phyloP scores from a whole-genome alignment of 768 basidiomycete species.

The Trametes villosa region DNA sequence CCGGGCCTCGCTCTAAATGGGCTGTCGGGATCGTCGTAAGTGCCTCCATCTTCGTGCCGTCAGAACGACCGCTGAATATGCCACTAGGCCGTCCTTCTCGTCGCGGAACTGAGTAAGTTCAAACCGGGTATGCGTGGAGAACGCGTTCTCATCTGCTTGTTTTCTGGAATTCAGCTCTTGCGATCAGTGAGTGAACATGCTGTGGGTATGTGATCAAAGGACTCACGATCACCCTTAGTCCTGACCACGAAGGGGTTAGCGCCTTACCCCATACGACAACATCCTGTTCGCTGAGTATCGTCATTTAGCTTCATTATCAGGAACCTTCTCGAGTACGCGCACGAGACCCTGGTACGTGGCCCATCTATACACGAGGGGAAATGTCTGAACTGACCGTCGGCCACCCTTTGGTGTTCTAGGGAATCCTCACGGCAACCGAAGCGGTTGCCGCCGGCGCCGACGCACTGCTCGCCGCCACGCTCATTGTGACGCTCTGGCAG shows the following conservation, averaged over 20 bases:
- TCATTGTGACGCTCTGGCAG: not conserved
- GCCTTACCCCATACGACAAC: too few species aligned
- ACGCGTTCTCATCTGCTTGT: too few species aligned
- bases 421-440: not conserved
- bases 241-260: too few species aligned
- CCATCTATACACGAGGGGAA: not conserved
- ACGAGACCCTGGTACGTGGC: not conserved
- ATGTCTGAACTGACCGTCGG: not conserved
- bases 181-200: not conserved
- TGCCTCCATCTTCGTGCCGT: not conserved
- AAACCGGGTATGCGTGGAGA: too few species aligned
- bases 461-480: not conserved
- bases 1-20: not conserved
- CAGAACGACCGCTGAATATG: not conserved
- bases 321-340: too few species aligned
- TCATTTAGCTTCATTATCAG: too few species aligned
- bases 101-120: not conserved
- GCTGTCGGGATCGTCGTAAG: not conserved
- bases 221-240: too few species aligned
- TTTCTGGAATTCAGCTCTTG: not conserved
- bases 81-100: not conserved
- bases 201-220: too few species aligned
- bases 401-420: not conserved
- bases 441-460: not conserved
- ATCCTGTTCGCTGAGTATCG: too few species aligned